phyloP scores from a whole-genome alignment of 1,139 yeast genomes.

The Taphrina communis region DNA sequence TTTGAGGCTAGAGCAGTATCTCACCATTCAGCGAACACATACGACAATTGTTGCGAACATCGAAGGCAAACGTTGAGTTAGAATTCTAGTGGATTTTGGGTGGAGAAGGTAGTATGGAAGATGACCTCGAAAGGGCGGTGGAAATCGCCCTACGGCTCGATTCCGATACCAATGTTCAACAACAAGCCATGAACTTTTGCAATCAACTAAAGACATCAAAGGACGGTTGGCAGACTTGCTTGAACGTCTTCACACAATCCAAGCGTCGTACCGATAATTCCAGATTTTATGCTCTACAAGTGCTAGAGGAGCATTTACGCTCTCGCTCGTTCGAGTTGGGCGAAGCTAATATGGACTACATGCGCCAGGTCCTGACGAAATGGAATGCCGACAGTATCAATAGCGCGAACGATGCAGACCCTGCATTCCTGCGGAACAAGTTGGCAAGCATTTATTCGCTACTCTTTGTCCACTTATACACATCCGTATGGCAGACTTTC shows the following conservation, averaged over 20 bases:
- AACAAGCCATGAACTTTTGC: conserved; percentile 74
- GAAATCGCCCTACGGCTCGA: conserved; percentile 82
- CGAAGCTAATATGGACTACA: conserved; percentile 57
- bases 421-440: conserved; percentile 66
- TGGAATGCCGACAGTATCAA: conserved; percentile 49
- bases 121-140: conserved; percentile 91
- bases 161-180: conserved; percentile 63
- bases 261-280: conserved; percentile 51
- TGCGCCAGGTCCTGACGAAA: conserved; percentile 60
- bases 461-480: conserved; percentile 71
- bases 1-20: no score
- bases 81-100: background rate
- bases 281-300: conserved; percentile 82
- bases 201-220: conserved; percentile 74
- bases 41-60: no score
- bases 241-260: conserved; percentile 61
- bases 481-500: conserved; percentile 67
- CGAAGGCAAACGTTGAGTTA: background rate
- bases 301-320: conserved; percentile 67
- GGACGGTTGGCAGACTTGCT: conserved; percentile 80
- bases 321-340: conserved; percentile 46
- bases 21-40: no score
- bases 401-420: conserved; percentile 43
- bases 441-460: conserved; percentile 74
- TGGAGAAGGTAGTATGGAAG: conserved; percentile 61